Base-by-base conservation (phyloP, 768 basidiomycete genomes). In the Boletus tomentosulus region DNA sequence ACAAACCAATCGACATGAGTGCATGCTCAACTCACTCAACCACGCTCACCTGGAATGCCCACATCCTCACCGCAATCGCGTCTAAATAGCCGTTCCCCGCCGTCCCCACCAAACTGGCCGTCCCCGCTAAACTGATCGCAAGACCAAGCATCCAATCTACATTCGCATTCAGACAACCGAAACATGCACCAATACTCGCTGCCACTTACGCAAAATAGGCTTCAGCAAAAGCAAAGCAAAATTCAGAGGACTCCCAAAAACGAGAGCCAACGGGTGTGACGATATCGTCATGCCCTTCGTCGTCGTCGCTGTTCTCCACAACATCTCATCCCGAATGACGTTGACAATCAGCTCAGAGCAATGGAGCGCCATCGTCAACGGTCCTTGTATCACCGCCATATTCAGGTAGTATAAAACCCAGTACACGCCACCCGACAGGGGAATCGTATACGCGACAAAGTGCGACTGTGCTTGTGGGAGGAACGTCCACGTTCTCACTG, bases 101-200 rank as follows among this genome's bases (percentile, higher is more conserved):
- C 2, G 46, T 56, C 30, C 59, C 57, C 1, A 50, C 46, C 33
- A 62, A 57, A 51, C 47, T 57, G 33, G 38, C 38, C 22, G 39
- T 56, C 31, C 59, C 57, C 0, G 52, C 46, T 33, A 62, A 56
- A 51, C 45, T 57, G 33, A 69, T 59, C 7, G 65, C 61, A 28
- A 69, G 63, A 7, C 67, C 67, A 35, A 71, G 63, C 68, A 71
- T 69, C 69, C 67, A 66, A 45, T 69, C 67, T 69, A 42, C 5
- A 22, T 19, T 2, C 33, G n/a, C 24, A 10, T 31, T 53, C 41
- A 51, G n/a, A 28, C 38, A 34, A 9, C 12, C 16, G 9, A 19
- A 28, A n/a, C 13, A 33, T 30, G 28, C 10, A 24, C 3, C 27
- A 4, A 30, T 24, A n/a, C n/a, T 8, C 19, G 11, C 19, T 9